Percentiles rank a stretch among this genome's conserved stretches.
phyloP scores from a whole-genome alignment of 1,284 basidiomycete species.

The Anthracocystis panici-leucophaei region DNA sequence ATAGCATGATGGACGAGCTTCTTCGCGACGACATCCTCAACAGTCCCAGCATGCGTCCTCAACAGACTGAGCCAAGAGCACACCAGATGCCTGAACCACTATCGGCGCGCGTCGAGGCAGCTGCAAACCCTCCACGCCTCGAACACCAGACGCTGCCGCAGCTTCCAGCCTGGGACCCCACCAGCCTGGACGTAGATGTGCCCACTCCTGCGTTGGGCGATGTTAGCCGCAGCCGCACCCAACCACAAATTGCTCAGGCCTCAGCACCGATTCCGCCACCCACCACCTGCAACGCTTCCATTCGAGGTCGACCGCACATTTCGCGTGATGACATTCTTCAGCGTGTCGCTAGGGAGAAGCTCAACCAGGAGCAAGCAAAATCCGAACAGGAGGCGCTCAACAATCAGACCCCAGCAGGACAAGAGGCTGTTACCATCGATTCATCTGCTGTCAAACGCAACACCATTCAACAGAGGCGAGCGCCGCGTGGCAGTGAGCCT shows the following conservation, averaged over 20 bases:
- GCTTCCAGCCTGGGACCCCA: slow-evolving; percentile 65
- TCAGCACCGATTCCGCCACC: slow-evolving; percentile 15
- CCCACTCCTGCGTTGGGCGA: slow-evolving; percentile 22
- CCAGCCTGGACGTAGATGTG: slow-evolving; percentile 44
- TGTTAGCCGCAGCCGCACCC: slow-evolving; percentile 22
- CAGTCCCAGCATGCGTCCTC: slow-evolving; percentile 35
- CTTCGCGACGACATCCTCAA: slow-evolving; percentile 58
- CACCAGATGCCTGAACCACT: slow-evolving; percentile 13
- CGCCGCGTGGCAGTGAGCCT: slow-evolving; percentile 43
- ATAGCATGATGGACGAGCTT: slow-evolving; percentile 66
- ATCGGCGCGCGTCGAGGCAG: slow-evolving; percentile 10
- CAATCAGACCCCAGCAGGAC: not conserved
- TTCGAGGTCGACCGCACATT: slow-evolving; percentile 62
- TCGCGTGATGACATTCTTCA: slow-evolving; percentile 64
- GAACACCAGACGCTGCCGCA: slow-evolving; percentile 41
- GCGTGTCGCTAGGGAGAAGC: slow-evolving; percentile 60
- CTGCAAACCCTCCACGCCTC: not conserved
- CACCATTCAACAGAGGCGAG: slow-evolving; percentile 18
- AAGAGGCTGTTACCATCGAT: slow-evolving; percentile 6
- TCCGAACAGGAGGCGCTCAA: not conserved
- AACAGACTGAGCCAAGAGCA: slow-evolving; percentile 9
- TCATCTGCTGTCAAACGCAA: slow-evolving; percentile 11
- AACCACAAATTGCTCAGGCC: slow-evolving; percentile 18
- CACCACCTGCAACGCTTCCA: slow-evolving; percentile 15
- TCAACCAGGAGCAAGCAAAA: slow-evolving; percentile 37